Evolutionary conservation across 2,329 filamentous ascomycete species (phyloP), one percentile per base, ranked within the genome.

Genomic region (Claviceps paspali): DNA sequence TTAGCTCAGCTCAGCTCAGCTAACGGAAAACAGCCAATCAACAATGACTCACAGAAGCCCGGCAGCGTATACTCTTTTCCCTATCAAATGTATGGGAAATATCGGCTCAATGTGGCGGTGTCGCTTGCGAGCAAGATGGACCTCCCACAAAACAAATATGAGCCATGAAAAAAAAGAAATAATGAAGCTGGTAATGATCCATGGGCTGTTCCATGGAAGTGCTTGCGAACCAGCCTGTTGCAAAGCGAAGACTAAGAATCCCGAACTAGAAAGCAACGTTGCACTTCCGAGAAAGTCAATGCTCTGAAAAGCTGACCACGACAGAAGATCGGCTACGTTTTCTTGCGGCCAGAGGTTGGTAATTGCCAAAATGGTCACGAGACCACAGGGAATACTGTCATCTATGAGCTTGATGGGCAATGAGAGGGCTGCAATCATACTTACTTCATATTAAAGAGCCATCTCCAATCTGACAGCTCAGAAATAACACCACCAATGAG

Each of bases 371-470:
- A 71, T 58, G 3, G 64, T 60, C 9, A 63, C 45, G 2, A 64
- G 47, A 1, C 67, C 67, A 43, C 66, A 63, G 0, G 69, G 69
- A 17, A 71, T 58, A 43, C 68, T 71, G 38, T 8, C 15, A n/a
- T 6, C 6, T 21, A 42, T 49, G 38, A 51, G 40, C 17, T 35
- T 14, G 18, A 12, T 26, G 7, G 12, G 8, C 8, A 11, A 21
- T 26, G 14, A 27, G 12, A 29, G 11, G 15, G n/a, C 4, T 12
- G 7, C n/a, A 21, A 12, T 9, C 14, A 15, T 15, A 45, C 64
- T 32, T 53, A 75, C 70, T 78, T 78, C 50, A 76, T 67, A 51
- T 70, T 69, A 50, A 77, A 77, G 28, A 77, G 61, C 60, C 70
- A 73, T 35, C 67, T 60, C 73, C 73, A 78, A 30, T 59, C 62